Evolutionary conservation across 495 filamentous ascomycete genomes (phyloP), one percentile per base, ranked within the genome.

Genomic region (Venustampulla echinocandica): DNA sequence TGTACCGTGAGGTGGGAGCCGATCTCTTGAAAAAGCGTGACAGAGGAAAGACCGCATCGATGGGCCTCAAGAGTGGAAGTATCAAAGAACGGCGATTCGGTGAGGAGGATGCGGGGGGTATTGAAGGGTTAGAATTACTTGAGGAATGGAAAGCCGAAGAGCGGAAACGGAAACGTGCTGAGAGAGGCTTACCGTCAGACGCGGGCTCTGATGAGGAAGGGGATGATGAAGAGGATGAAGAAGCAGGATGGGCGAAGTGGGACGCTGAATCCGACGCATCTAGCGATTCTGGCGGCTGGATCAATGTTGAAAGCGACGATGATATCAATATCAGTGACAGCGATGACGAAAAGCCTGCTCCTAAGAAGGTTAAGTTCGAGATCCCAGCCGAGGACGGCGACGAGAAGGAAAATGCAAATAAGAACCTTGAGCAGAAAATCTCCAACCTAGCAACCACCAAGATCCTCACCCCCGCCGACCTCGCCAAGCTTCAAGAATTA

Each of bases 101-200:
- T 54, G 81, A 92, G 59, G 80, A 89, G 55, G 78, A 81, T 44
- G 64, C 62, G 4, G 92, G 89, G 11, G 82, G 78, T 11, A 96
- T 99, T 40, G 89, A 97, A 64, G 93, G 93, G 21, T 66, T 99
- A 13, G 90, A 96, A 50, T 71, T 99, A 21, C 70, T 99, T 14
- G 90, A 88, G 58, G 75, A 85, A 60, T 96, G 85, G 82, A 99
- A 96, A 68, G 84, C 85, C 41, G 89, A 95, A 60, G 86, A 96
- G 61, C 77, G 76, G 52, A 73, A 76, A 58, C 75, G 79, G 64
- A 89, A 78, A 63, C 69, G 76, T 39, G 69, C 70, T 27, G 88
- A 86, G 58, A 74, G 71, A 47, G 83, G 79, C 5, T 62, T 81
- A 1, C 60, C 71, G 1, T 73, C 69, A n/a, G 79, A 80, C 30